These are phyloP conservation scores for Cryphonectria parasitica DNA, from an alignment of 2,329 filamentous ascomycete species.

Conservation along the genomic window DNA sequence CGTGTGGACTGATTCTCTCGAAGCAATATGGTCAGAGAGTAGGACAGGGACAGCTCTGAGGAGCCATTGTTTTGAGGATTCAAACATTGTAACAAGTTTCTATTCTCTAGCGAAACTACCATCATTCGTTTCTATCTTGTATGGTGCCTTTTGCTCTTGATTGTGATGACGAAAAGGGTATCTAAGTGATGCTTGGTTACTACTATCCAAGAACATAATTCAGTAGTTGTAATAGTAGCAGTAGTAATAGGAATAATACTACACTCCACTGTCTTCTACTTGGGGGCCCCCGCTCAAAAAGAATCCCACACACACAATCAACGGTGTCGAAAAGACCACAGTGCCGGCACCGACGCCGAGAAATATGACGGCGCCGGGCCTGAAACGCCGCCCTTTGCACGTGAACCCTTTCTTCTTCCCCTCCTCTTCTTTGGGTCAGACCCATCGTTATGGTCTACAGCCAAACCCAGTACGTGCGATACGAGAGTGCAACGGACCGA, in stretches of 20 bases:
- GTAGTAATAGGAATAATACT: neutral
- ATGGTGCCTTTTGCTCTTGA: neutral
- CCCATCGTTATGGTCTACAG: neutral
- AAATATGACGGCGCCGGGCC: neutral
- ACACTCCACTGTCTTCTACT: neutral
- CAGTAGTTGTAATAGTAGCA: neutral
- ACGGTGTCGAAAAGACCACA: neutral
- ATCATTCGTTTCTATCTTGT: neutral
- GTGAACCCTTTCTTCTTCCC: neutral
- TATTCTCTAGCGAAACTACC: conserved; percentile 1
- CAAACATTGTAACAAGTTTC: conserved; percentile 25
- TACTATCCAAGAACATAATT: no score
- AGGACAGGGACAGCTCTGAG: neutral
- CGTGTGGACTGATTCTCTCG: conserved; percentile 6
- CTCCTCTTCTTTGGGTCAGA: neutral
- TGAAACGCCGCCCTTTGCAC: neutral
- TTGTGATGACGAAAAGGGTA: neutral
- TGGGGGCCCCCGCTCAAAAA: no score
- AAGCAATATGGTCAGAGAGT: neutral
- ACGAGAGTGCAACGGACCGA: neutral
- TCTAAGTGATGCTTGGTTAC: neutral
- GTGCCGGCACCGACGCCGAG: neutral
- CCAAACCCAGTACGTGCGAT: neutral
- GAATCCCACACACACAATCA: neutral
- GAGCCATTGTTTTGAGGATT: conserved; percentile 15